Evolutionary conservation across 1,139 yeast genomes (phyloP).

Genomic region (Blastobotrys ciferrii): DNA sequence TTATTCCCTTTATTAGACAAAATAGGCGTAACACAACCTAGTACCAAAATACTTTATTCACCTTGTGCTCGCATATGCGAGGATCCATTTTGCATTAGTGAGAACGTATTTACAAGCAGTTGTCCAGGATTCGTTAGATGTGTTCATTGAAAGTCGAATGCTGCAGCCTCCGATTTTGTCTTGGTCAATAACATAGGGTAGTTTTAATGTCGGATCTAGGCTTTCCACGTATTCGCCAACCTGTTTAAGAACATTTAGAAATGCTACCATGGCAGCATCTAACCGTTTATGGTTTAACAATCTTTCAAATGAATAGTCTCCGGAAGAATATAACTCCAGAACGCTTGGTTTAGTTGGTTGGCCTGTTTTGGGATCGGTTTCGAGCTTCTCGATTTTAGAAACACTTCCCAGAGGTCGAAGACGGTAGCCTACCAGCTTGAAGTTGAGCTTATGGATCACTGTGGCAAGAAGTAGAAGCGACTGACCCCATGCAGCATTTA

Average conservation of each 20-base stretch:
- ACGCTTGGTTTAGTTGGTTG: slow-evolving; percentile 38
- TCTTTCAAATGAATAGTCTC: slow-evolving; percentile 67
- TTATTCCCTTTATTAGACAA: no score
- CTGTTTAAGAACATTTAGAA: slow-evolving; percentile 60
- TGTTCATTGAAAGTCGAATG: slow-evolving; percentile 62
- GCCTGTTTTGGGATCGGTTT: slow-evolving; percentile 38
- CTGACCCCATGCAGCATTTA: slow-evolving; percentile 92
- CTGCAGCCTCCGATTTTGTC: slow-evolving; percentile 79
- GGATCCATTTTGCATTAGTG: slow-evolving; percentile 53
- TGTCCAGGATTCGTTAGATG: slow-evolving; percentile 82
- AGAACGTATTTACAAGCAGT: slow-evolving; percentile 79
- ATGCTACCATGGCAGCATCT: slow-evolving; percentile 75
- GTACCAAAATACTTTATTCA: no score
- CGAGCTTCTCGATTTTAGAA: slow-evolving; percentile 68
- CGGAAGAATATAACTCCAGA: slow-evolving; percentile 56
- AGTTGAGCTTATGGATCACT: slow-evolving; percentile 54
- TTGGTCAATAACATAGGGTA: slow-evolving; percentile 64
- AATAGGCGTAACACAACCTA: no score
- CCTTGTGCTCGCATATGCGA: slow-evolving; percentile 37
- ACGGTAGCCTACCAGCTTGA: slow-evolving; percentile 58
- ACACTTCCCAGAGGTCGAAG: slow-evolving; percentile 83
- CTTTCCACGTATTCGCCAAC: slow-evolving; percentile 51
- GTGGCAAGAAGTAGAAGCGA: slow-evolving; percentile 67
- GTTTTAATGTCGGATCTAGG: slow-evolving; percentile 56
- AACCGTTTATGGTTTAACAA: slow-evolving; percentile 66